Conservation (phyloP, 2,329 filamentous ascomycete genomes). For the Dichotomopilus funicola region DNA sequence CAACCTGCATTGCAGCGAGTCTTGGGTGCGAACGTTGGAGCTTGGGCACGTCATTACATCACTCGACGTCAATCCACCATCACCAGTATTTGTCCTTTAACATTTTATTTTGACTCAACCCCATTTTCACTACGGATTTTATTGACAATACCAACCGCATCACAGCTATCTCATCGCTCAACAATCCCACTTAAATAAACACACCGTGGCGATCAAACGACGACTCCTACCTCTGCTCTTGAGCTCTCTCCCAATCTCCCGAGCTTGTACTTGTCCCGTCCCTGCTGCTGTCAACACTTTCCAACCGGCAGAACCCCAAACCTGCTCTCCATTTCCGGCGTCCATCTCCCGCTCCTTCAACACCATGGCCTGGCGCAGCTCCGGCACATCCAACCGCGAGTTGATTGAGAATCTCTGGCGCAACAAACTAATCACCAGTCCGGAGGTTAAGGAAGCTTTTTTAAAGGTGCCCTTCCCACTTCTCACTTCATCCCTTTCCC, state of each 20-base stretch:
- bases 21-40: background rate
- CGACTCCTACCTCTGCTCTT: background rate
- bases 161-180: no score
- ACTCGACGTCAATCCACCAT: conserved; percentile 19
- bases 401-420: conserved; percentile 72
- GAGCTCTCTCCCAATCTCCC: background rate
- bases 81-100: conserved; percentile 4
- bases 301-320: background rate
- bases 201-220: conserved; percentile 7
- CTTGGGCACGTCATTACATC: conserved; percentile 7
- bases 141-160: no score
- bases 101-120: background rate
- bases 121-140: background rate
- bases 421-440: conserved; percentile 65
- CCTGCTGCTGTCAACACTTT: no score
- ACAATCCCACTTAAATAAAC: no score
- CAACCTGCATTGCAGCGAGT: background rate
- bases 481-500: background rate
- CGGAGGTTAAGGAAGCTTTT: conserved; percentile 73
- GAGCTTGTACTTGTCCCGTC: background rate
- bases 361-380: conserved; percentile 84
- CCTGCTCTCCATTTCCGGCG: background rate
- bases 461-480: conserved; percentile 47
- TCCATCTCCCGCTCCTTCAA: conserved; percentile 11
- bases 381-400: conserved; percentile 64